A percentile compares a stretch with the other conserved stretches of the same genome.
Conservation (phyloP, 1,139 yeast genomes). For the Hyphopichia pseudoburtonii region DNA sequence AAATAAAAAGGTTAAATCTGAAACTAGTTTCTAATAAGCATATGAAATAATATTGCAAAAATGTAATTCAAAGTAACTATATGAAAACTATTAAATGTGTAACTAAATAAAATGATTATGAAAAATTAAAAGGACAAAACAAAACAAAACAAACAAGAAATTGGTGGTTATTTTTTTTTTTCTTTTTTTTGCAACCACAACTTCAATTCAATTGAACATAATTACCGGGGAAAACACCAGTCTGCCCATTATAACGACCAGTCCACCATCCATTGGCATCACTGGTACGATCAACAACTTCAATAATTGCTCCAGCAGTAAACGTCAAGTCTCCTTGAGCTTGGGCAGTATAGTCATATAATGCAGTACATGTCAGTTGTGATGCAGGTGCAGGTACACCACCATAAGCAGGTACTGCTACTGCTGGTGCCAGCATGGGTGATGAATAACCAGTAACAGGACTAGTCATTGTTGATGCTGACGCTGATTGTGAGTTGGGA, state of each 20-base stretch:
- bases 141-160: too few species aligned
- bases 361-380: slow-evolving; percentile 65
- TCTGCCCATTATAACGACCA: slow-evolving; percentile 80
- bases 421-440: slow-evolving; percentile 6
- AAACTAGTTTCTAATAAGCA: too few species aligned
- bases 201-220: slow-evolving; percentile 78
- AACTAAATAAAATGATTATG: too few species aligned
- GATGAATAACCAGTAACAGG: slow-evolving; percentile 2
- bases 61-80: too few species aligned
- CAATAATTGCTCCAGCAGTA: slow-evolving; percentile 85
- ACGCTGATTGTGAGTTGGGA: slow-evolving; percentile 8
- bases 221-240: slow-evolving; percentile 95
- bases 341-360: slow-evolving; percentile 77
- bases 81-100: too few species aligned
- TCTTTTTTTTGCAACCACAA: too few species aligned
- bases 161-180: too few species aligned
- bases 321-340: slow-evolving; percentile 88
- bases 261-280: slow-evolving; percentile 99
- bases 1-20: too few species aligned
- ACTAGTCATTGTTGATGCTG: slow-evolving; percentile 9
- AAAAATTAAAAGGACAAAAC: too few species aligned
- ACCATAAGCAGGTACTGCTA: slow-evolving; percentile 12
- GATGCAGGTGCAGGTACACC: slow-evolving; percentile 35
- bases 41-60: too few species aligned
- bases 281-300: slow-evolving; percentile 74